These are phyloP conservation scores for Ilex paraguariensis DNA, from an alignment of 305 asterid genomes.

Conservation along the genomic window DNA sequence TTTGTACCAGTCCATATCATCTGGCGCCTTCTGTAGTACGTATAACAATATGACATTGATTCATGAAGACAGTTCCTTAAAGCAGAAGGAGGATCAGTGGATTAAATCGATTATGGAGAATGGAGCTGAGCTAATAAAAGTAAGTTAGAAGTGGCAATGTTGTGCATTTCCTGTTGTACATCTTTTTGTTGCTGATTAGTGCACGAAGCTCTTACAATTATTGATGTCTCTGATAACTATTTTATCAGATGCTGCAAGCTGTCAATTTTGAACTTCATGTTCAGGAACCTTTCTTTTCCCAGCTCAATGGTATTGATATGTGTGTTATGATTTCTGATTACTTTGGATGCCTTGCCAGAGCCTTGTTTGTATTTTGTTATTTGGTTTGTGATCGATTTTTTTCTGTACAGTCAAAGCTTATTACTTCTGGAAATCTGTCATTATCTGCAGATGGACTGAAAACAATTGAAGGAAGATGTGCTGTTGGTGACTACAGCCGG, in stretches of 20 bases:
- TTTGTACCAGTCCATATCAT: constrained; percentile 40
- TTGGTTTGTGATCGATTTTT: constrained; percentile 1
- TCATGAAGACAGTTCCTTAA: constrained; percentile 26
- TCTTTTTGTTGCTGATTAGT: constrained; percentile 4
- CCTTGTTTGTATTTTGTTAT: not conserved
- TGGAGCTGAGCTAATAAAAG: constrained; percentile 48
- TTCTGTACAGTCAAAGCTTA: not conserved
- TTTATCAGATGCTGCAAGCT: constrained; percentile 45
- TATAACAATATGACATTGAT: constrained; percentile 20
- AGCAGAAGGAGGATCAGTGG: constrained; percentile 48
- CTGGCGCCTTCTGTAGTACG: constrained; percentile 34
- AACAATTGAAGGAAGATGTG: constrained; percentile 91
- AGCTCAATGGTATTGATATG: constrained; percentile 48
- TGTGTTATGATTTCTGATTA: too few relatives aligned
- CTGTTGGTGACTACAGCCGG: constrained; percentile 60
- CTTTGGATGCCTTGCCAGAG: too few relatives aligned
- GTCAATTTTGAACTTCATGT: constrained; percentile 78
- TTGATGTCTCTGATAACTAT: too few relatives aligned
- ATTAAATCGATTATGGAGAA: constrained; percentile 35
- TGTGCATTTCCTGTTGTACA: not conserved
- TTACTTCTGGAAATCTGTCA: not conserved
- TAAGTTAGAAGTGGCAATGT: constrained; percentile 21
- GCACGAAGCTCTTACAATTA: not conserved
- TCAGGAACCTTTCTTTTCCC: constrained; percentile 87
- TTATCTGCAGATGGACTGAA: constrained; percentile 57